phyloP scores from a whole-genome alignment of 768 basidiomycete species.

The Leccinellum luteum region DNA sequence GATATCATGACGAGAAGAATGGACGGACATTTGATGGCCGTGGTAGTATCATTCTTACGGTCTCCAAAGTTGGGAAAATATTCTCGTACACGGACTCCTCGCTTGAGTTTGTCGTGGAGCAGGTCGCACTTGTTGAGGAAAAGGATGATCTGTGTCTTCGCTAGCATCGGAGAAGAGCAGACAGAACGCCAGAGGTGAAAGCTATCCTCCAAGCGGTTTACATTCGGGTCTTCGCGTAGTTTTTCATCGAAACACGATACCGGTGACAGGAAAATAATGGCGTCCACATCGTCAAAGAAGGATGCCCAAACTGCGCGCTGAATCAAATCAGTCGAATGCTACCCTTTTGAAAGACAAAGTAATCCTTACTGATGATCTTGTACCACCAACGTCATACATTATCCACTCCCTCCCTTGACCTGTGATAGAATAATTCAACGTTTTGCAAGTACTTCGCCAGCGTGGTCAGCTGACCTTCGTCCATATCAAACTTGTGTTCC shows the following conservation, averaged over 20 bases:
- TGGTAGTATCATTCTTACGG: slow-evolving; percentile 64
- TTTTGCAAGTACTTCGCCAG: neutral
- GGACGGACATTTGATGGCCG: slow-evolving; percentile 66
- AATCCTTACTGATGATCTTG: slow-evolving; percentile 55
- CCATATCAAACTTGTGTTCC: slow-evolving; percentile 66
- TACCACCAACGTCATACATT: slow-evolving; percentile 81
- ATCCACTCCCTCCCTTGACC: slow-evolving; percentile 72
- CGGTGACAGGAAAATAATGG: slow-evolving; percentile 74
- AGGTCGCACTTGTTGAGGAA: slow-evolving; percentile 74
- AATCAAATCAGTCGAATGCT: neutral
- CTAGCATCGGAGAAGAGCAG: slow-evolving; percentile 62
- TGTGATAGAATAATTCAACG: slow-evolving; percentile 18
- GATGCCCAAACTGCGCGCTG: slow-evolving; percentile 77
- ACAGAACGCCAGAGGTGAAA: slow-evolving; percentile 76
- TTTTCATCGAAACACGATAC: slow-evolving; percentile 83
- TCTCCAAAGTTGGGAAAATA: slow-evolving; percentile 74
- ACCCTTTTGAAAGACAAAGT: neutral
- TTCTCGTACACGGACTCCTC: slow-evolving; percentile 64
- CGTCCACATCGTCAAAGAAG: slow-evolving; percentile 79
- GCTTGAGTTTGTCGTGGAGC: slow-evolving; percentile 66
- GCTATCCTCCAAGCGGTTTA: slow-evolving; percentile 78
- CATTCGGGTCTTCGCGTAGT: slow-evolving; percentile 62
- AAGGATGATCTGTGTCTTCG: slow-evolving; percentile 49
- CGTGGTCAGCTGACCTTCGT: slow-evolving; percentile 47
- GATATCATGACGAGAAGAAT: neutral